Conservation (phyloP, 2,329 filamentous ascomycete genomes). For the Trichoderma sp. region DNA sequence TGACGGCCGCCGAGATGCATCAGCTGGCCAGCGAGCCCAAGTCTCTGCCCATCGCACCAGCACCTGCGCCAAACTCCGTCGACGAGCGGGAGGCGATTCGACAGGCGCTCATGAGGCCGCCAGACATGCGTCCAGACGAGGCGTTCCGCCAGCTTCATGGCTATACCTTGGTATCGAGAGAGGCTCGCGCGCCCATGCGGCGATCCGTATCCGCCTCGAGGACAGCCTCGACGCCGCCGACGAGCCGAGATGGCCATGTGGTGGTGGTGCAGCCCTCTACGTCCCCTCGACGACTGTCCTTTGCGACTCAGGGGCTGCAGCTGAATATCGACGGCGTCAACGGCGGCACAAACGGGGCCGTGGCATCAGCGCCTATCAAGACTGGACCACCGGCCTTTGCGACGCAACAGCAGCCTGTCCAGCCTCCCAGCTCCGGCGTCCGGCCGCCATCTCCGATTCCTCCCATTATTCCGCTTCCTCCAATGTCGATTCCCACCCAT, state of each 20-base stretch:
- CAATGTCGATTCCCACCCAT: conserved; percentile 64
- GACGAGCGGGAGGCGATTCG: conserved; percentile 35
- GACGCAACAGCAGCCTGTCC: conserved; percentile 15
- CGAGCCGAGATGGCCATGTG: conserved; percentile 39
- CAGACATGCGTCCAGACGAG: conserved; percentile 23
- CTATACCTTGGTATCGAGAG: conserved; percentile 13
- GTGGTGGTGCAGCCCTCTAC: conserved; percentile 24
- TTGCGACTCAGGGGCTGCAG: conserved; percentile 47
- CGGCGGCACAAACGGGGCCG: conserved; percentile 11
- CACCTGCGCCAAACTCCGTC: conserved; percentile 35
- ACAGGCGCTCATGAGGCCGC: conserved; percentile 30
- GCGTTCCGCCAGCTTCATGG: conserved; percentile 28
- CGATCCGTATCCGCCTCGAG: conserved; percentile 36
- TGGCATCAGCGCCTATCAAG: conserved; percentile 26
- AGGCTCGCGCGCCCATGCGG: conserved; percentile 27
- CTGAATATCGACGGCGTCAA: conserved; percentile 35
- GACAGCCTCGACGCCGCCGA: conserved; percentile 54
- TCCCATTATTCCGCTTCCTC: conserved; percentile 57
- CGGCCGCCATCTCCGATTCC: conserved; percentile 49
- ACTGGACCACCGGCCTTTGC: conserved; percentile 26
- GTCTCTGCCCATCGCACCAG: conserved; percentile 53
- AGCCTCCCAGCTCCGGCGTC: conserved; percentile 24
- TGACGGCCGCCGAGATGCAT: conserved; percentile 58
- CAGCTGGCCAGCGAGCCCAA: conserved; percentile 55
- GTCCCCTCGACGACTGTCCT: conserved; percentile 48